These are phyloP conservation scores for Arachis hypogaea DNA, from an alignment of 306 rosid species.

Conservation along the genomic window DNA sequence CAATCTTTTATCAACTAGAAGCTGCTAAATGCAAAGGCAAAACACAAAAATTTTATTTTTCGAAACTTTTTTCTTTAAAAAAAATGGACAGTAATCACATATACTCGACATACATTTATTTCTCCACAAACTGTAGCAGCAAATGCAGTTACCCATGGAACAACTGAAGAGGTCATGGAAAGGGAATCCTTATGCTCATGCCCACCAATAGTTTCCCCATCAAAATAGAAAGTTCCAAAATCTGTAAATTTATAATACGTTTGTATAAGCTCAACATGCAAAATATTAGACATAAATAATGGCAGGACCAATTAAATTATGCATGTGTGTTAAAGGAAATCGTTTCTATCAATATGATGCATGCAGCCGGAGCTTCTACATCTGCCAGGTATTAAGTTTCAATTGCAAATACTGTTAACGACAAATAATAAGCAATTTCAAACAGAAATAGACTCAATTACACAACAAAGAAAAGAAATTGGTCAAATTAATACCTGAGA, in stretches of 20 bases:
- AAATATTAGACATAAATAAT: constrained; percentile 5
- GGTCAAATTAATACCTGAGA: too few species aligned
- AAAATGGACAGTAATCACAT: constrained; percentile 15
- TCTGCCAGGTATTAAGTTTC: too few species aligned
- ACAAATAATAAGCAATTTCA: too few species aligned
- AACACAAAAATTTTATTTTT: constrained; percentile 35
- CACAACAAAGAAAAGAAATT: too few species aligned
- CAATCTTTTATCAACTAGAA: constrained; percentile 73
- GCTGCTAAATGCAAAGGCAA: constrained; percentile 59
- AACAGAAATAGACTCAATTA: too few species aligned
- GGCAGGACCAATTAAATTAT: neutral
- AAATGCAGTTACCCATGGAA: constrained; percentile 80
- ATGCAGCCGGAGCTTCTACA: neutral
- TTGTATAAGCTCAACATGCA: constrained; percentile 30
- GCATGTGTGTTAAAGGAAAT: too few species aligned
- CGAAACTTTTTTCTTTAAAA: neutral
- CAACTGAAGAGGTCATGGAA: constrained; percentile 51
- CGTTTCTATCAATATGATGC: too few species aligned
- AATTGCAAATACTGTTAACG: too few species aligned
- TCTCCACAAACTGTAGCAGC: constrained; percentile 69
- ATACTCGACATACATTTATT: constrained; percentile 63
- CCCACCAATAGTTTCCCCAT: constrained; percentile 75
- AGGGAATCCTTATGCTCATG: too few species aligned
- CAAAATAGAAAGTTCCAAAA: constrained; percentile 85
- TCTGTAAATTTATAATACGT: constrained; percentile 51